phyloP scores from a whole-genome alignment of 1,139 yeast genomes.

The Scheffersomyces stambukii region DNA sequence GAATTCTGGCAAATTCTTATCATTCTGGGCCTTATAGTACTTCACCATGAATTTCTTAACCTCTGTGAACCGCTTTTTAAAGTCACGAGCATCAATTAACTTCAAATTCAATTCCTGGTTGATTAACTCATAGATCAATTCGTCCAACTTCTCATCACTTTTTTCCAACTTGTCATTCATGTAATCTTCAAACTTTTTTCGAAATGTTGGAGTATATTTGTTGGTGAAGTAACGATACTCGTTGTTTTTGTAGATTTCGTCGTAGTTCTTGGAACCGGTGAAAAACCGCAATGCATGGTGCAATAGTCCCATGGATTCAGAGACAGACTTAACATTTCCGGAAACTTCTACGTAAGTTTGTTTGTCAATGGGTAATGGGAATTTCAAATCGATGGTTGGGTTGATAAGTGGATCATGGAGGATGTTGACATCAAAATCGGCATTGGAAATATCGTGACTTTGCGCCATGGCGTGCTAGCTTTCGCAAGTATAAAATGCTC shows the following conservation, averaged over 20 bases:
- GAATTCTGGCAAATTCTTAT: constrained; percentile 34
- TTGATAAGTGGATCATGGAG: constrained; percentile 29
- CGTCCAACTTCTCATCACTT: constrained; percentile 33
- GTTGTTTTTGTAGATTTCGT: constrained; percentile 29
- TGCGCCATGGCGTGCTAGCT: too few relatives aligned
- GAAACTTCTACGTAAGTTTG: constrained; percentile 26
- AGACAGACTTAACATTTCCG: constrained; percentile 23
- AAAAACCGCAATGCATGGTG: constrained; percentile 29
- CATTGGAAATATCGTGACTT: constrained; percentile 9
- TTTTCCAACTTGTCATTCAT: constrained; percentile 32
- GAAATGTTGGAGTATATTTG: constrained; percentile 29
- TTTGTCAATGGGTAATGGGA: constrained; percentile 39
- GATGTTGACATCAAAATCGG: constrained; percentile 33
- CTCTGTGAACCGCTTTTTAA: constrained; percentile 29
- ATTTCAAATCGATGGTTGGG: constrained; percentile 32
- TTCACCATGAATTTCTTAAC: constrained; percentile 40
- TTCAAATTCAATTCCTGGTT: constrained; percentile 40
- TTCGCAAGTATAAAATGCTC: too few relatives aligned
- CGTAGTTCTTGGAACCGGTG: constrained; percentile 21
- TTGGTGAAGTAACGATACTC: constrained; percentile 36
- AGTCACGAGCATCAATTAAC: constrained; percentile 32
- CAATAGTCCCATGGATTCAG: constrained; percentile 26
- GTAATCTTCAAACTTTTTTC: constrained; percentile 22
- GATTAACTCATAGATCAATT: constrained; percentile 33
- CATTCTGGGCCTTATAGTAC: constrained; percentile 34